Conservation (phyloP, 192 early-diverging fungal species). For the Gigaspora rosea region DNA sequence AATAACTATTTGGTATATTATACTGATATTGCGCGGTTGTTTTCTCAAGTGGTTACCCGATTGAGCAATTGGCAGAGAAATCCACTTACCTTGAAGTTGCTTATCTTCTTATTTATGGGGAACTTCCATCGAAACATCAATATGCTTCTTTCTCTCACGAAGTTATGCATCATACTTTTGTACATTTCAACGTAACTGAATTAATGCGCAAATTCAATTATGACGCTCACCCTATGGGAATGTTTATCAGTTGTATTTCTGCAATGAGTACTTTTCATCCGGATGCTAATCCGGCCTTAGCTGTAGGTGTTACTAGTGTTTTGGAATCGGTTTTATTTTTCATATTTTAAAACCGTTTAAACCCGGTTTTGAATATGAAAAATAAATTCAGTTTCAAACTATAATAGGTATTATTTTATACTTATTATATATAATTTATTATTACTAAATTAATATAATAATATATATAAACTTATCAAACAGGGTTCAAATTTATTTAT, state of each 20-base stretch:
- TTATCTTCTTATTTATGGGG: constrained; percentile 66
- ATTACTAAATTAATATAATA: background rate
- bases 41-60: constrained; percentile 55
- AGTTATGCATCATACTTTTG: constrained; percentile 58
- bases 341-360: background rate
- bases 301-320: background rate
- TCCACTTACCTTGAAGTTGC: constrained; percentile 68
- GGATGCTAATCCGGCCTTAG: constrained; percentile 67
- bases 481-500: constrained; percentile 49
- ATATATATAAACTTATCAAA: background rate
- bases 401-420: background rate
- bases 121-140: constrained; percentile 57
- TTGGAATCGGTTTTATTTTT: background rate
- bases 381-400: no score
- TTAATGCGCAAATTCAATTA: constrained; percentile 60
- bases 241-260: constrained; percentile 63
- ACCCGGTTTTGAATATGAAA: no score
- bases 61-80: constrained; percentile 67
- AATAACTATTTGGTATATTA: background rate
- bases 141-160: constrained; percentile 49
- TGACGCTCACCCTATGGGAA: constrained; percentile 70
- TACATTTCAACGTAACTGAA: constrained; percentile 59
- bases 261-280: constrained; percentile 68
- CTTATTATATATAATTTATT: background rate
- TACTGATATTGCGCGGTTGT: background rate